Conservation (phyloP, 2,329 filamentous ascomycete species). For the Pseudogymnoascus sp. region DNA sequence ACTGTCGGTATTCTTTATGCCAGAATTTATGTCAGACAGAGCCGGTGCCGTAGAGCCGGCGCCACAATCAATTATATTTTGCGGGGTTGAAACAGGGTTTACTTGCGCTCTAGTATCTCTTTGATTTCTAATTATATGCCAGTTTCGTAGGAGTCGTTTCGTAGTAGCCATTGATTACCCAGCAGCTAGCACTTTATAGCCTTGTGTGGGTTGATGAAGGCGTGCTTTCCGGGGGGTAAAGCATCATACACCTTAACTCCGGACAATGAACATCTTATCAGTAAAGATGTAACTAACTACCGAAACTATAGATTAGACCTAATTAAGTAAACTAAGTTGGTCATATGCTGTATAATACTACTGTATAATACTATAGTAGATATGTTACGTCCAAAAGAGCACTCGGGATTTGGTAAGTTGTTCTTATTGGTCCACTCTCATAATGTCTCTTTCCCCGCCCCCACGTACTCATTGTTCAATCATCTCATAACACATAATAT, state of each 20-base stretch:
- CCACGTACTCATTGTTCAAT: too few species aligned
- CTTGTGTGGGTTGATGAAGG: background rate
- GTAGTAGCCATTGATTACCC: background rate
- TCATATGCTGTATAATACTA: too few species aligned
- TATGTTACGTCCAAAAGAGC: too few species aligned
- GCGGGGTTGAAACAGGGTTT: background rate
- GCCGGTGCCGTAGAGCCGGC: background rate
- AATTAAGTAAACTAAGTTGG: too few species aligned
- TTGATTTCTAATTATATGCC: background rate
- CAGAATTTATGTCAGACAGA: background rate
- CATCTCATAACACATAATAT: too few species aligned
- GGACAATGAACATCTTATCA: background rate
- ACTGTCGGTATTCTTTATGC: too few species aligned
- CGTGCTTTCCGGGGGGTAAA: background rate
- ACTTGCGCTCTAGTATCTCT: background rate
- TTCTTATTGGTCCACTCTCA: too few species aligned
- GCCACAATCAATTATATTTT: background rate
- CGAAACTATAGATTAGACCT: conserved; percentile 24
- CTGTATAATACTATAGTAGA: too few species aligned
- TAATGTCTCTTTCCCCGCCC: too few species aligned
- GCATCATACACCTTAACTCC: background rate
- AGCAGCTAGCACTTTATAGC: background rate
- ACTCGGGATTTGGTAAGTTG: too few species aligned
- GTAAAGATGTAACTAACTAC: background rate
- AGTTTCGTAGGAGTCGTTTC: background rate